phyloP scores from a whole-genome alignment of 495 filamentous ascomycete species.

The Thermothielavioides terrestris region DNA sequence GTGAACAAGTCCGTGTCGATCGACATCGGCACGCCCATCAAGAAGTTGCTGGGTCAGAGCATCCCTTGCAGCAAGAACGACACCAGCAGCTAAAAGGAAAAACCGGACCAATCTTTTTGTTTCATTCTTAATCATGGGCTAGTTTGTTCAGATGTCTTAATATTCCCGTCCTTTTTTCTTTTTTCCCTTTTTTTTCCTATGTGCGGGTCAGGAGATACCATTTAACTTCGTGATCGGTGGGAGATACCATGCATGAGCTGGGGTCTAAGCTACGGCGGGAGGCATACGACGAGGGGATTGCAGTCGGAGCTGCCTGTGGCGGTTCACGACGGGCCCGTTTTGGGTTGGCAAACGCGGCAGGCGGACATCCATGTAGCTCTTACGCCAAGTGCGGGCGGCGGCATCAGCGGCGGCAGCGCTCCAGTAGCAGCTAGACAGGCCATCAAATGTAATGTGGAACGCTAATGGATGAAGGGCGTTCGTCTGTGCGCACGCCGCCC shows the following conservation, averaged over 20 bases:
- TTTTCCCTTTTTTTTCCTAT: slow-evolving; percentile 1
- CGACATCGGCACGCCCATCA: slow-evolving; percentile 24
- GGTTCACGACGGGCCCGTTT: neutral
- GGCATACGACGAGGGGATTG: neutral
- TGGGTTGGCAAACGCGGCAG: neutral
- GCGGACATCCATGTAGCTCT: neutral
- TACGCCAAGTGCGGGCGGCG: neutral
- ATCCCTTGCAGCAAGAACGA: slow-evolving; percentile 16
- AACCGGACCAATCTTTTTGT: slow-evolving; percentile 1
- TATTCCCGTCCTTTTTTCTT: slow-evolving; percentile 1
- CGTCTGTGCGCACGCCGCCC: neutral
- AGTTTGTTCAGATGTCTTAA: neutral
- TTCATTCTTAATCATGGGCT: neutral
- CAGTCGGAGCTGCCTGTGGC: slow-evolving; percentile 2
- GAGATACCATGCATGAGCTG: slow-evolving; percentile 10
- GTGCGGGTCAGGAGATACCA: neutral
- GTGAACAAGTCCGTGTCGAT: slow-evolving; percentile 30
- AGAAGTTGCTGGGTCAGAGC: slow-evolving; percentile 10
- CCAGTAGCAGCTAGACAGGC: neutral
- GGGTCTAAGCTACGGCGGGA: neutral
- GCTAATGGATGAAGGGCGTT: neutral
- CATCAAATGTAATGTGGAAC: neutral
- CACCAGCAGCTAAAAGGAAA: neutral
- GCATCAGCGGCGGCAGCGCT: neutral
- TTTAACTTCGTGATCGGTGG: slow-evolving; percentile 1